Base-by-base conservation (phyloP, 2,329 filamentous ascomycete genomes). In the Gliomastix tumulicola region DNA sequence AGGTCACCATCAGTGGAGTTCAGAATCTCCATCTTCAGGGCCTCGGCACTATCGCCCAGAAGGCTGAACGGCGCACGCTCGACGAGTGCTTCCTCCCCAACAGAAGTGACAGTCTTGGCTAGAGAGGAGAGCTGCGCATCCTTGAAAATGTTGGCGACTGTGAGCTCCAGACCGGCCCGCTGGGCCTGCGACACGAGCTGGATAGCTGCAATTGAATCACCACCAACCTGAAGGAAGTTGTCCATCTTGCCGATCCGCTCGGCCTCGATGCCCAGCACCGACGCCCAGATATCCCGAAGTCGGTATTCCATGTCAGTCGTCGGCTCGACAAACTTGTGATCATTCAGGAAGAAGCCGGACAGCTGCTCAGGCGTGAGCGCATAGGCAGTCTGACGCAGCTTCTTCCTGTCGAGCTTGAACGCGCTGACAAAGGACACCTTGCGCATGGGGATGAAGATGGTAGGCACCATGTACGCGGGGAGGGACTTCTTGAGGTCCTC, bases 161-260 rank as follows among this genome's bases (percentile, higher is more conserved):
- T 25, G 21, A 34, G 17, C 12, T 19, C 7, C 12, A 34, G 19
- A n/a, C 32, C 32, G 12, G 19, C 21, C 18, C 21, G 15, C n/a
- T 21, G 16, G 12, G 32, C 32, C 12, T 15, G 11, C 10, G 17
- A 12, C 10, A 21, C 32, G 32, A 34, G 20, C 3, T 20, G 32
- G 18, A 34, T 34, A 19, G 32, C 32, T 6, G 16, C 15, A 47
- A 17, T 65, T 6, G 65, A 68, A 31, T 69, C 65, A 4, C 66
- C 66, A 4, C 65, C 65, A 1, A 66, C 46, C 4, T 46, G 43
- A 15, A 65, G 51, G 35, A 68, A 66, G 35, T 54, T 53, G 17
- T 38, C 37, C 23, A 41, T 21, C 5, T 19, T 21, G 16, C 40
- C 34, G 20, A 44, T 40, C 17, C 15, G 18, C 7, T 21, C 31